Percentiles rank a stretch among this genome's conserved stretches.
phyloP scores from a whole-genome alignment of 352 stramenopile genomes.

The Pythium inflatum region DNA sequence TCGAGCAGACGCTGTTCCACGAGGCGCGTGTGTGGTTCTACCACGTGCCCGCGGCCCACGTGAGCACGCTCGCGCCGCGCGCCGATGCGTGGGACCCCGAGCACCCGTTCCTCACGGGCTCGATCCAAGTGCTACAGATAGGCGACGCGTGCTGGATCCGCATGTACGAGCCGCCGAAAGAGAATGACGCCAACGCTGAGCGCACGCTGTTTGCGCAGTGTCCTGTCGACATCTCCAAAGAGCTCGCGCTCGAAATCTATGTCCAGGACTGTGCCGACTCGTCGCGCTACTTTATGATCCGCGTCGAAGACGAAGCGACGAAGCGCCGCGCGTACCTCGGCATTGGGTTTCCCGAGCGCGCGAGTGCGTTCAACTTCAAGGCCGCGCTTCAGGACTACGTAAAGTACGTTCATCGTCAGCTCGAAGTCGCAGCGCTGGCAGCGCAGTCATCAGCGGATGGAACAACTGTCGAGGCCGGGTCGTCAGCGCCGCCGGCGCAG shows the following conservation, averaged over 20 bases:
- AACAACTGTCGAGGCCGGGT: constrained; percentile 4
- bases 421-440: constrained; percentile 43
- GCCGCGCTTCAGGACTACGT: constrained; percentile 82
- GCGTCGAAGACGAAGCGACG: constrained; percentile 77
- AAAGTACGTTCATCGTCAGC: constrained; percentile 75
- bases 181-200: constrained; percentile 6
- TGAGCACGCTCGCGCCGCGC: constrained; percentile 74
- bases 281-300: constrained; percentile 89
- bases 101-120: constrained; percentile 80
- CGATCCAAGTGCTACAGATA: constrained; percentile 67
- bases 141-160: constrained; percentile 75
- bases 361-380: constrained; percentile 87
- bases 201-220: constrained; percentile 80
- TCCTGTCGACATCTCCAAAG: constrained; percentile 67
- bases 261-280: constrained; percentile 88
- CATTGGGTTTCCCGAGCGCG: constrained; percentile 77
- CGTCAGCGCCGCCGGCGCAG: constrained; percentile 38
- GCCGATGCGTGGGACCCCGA: constrained; percentile 84
- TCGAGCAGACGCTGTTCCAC: constrained; percentile 80
- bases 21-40: constrained; percentile 87
- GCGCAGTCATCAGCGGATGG: constrained; percentile 19
- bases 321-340: constrained; percentile 78
- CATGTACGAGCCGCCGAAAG: constrained; percentile 69
- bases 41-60: constrained; percentile 67
- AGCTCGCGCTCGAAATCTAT: constrained; percentile 70